A percentile compares a stretch with the other conserved stretches of the same genome.
Conservation (phyloP, 2,329 filamentous ascomycete species). For the Aspergillus luchuensis region DNA sequence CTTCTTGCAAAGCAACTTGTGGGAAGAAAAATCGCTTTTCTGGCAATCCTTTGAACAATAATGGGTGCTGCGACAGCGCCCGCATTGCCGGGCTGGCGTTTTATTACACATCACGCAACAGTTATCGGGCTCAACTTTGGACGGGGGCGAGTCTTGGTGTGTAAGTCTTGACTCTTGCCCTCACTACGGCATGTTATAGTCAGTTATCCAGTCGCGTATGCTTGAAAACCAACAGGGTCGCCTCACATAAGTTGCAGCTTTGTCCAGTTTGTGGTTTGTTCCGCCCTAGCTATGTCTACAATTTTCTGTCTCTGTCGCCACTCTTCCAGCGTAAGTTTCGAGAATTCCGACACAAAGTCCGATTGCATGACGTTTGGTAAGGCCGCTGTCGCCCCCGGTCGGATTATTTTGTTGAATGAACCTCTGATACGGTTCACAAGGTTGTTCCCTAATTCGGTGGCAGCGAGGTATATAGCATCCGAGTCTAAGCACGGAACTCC, state of each 20-base stretch:
- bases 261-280: no score
- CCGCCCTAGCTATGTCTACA: no score
- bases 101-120: slow-evolving; percentile 2
- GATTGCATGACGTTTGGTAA: slow-evolving; percentile 5
- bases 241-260: no score
- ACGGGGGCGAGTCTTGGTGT: no score
- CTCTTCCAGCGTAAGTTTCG: background rate
- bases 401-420: background rate
- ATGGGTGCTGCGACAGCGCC: background rate
- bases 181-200: no score
- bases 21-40: slow-evolving; percentile 3
- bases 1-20: slow-evolving; percentile 16
- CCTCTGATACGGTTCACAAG: background rate
- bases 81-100: background rate
- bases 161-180: no score
- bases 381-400: background rate
- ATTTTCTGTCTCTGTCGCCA: no score
- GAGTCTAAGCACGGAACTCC: background rate
- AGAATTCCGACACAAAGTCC: background rate
- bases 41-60: background rate
- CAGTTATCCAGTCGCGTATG: no score
- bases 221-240: no score
- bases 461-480: background rate
- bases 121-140: background rate
- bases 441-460: background rate